These are phyloP conservation scores for Lentithecium fluviatile DNA, from an alignment of 495 filamentous ascomycete species.

Conservation along the genomic window DNA sequence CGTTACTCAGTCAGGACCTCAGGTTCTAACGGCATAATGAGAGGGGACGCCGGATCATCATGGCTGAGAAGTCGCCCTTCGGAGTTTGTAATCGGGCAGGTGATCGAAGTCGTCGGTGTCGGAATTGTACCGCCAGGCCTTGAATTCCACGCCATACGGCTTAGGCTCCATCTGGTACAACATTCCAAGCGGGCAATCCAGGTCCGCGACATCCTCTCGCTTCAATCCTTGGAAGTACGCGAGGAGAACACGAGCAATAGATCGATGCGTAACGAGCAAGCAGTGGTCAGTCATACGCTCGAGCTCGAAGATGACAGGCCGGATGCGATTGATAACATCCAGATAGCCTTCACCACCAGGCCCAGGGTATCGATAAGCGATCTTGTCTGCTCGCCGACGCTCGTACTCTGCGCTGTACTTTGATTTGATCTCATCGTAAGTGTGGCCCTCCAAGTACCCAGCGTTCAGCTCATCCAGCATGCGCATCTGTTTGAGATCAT, in stretches of 20 bases:
- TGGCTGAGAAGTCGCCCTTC: conserved; percentile 5
- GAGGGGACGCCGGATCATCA: too few species aligned
- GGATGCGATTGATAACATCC: conserved; percentile 91
- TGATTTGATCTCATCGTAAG: conserved; percentile 81
- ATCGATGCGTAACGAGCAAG: conserved; percentile 84
- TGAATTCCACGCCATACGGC: conserved; percentile 95
- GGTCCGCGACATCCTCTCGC: conserved; percentile 82
- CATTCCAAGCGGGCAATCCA: conserved; percentile 89
- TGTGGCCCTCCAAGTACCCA: conserved; percentile 88
- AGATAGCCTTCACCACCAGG: conserved; percentile 94
- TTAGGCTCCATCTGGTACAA: conserved; percentile 94
- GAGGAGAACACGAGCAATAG: conserved; percentile 84
- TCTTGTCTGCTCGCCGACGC: conserved; percentile 73
- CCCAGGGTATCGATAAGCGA: conserved; percentile 91
- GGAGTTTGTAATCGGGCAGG: conserved; percentile 70
- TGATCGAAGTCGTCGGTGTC: conserved; percentile 76
- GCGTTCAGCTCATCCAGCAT: conserved; percentile 97
- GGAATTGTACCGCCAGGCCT: conserved; percentile 85
- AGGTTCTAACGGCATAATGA: too few species aligned
- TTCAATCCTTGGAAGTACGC: conserved; percentile 93
- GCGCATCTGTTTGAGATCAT: conserved; percentile 94
- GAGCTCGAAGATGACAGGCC: conserved; percentile 94
- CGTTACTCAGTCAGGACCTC: too few species aligned
- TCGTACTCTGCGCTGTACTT: conserved; percentile 74
- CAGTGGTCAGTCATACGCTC: conserved; percentile 97